Evolutionary conservation across 1,284 basidiomycete species (phyloP).

Genomic region (Puccinia polysora): DNA sequence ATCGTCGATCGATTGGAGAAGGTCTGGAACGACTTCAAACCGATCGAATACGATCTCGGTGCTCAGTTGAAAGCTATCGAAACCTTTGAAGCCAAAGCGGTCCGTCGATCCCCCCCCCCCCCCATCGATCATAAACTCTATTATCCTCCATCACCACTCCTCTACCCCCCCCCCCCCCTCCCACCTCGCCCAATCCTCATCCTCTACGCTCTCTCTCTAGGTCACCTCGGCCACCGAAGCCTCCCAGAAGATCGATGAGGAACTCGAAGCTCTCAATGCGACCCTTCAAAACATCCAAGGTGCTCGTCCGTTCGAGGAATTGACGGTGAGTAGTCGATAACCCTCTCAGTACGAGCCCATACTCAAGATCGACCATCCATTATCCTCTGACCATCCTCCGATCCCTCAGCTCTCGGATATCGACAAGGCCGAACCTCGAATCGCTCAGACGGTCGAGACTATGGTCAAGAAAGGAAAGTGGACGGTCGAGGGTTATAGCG

Average conservation of each 20-base stretch:
- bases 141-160: neutral
- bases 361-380: neutral
- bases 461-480: constrained; percentile 99
- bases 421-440: constrained; percentile 84
- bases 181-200: neutral
- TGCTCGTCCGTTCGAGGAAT: constrained; percentile 93
- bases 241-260: constrained; percentile 81
- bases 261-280: constrained; percentile 84
- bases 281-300: constrained; percentile 97
- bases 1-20: constrained; percentile 91
- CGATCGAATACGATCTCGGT: constrained; percentile 88
- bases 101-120: constrained; percentile 56
- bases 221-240: constrained; percentile 87
- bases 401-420: constrained; percentile 73
- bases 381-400: neutral
- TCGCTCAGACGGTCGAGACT: constrained; percentile 84
- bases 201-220: too few relatives aligned
- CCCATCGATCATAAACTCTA: neutral
- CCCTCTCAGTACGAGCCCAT: neutral
- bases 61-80: constrained; percentile 93
- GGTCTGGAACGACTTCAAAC: constrained; percentile 82
- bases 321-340: constrained; percentile 64
- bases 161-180: neutral
- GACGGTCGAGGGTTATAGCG: constrained; percentile 82
- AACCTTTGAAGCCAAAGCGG: constrained; percentile 93